These are phyloP conservation scores for Pugionium dolabratum DNA, from an alignment of 345 rosid species.

Conservation along the genomic window DNA sequence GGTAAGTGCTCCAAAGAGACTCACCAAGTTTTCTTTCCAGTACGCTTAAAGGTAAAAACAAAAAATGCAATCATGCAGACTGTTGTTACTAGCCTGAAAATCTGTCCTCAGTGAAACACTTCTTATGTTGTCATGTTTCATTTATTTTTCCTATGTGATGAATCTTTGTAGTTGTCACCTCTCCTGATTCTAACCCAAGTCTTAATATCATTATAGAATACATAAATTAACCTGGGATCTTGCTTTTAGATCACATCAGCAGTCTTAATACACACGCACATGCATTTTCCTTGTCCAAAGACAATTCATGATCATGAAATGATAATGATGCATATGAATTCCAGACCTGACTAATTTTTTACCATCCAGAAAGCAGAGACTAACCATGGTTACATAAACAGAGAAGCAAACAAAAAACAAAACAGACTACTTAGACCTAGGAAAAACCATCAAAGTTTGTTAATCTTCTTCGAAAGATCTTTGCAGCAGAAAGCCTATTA, in stretches of 20 bases:
- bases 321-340: slow-evolving; percentile 20
- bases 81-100: background rate
- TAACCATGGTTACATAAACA: slow-evolving; percentile 4
- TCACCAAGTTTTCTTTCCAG: too few species aligned
- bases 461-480: slow-evolving; percentile 7
- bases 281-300: slow-evolving; percentile 10
- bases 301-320: slow-evolving; percentile 18
- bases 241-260: slow-evolving; percentile 19
- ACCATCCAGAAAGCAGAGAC: slow-evolving; percentile 19
- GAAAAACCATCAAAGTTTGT: slow-evolving; percentile 17
- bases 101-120: background rate
- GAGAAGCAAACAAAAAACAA: background rate
- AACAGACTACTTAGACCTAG: slow-evolving; percentile 25
- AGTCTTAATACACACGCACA: background rate
- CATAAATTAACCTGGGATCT: slow-evolving; percentile 5
- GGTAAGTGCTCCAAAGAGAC: too few species aligned
- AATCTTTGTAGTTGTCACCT: slow-evolving; percentile 14
- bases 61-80: too few species aligned
- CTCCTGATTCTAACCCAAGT: slow-evolving; percentile 6
- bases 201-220: slow-evolving; percentile 3
- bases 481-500: slow-evolving; percentile 15
- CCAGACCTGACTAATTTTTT: slow-evolving; percentile 13
- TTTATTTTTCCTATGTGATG: background rate
- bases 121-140: background rate
- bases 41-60: too few species aligned